Conservation (phyloP, 1,284 basidiomycete genomes). For the Melampsora larici-populina region DNA sequence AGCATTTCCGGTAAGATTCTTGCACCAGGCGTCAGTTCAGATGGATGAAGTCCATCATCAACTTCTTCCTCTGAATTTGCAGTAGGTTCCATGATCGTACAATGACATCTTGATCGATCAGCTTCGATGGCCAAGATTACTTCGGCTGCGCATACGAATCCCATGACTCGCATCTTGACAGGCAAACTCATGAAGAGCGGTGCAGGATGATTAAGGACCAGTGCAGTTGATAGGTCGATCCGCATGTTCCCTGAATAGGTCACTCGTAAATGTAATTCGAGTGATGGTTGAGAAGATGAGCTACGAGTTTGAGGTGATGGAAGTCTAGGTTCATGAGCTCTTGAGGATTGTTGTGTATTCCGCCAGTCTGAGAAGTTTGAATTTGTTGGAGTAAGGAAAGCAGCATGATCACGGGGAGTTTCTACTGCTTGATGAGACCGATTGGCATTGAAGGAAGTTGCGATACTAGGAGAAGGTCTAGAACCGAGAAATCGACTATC, state of each 20-base stretch:
- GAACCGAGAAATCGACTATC: background rate
- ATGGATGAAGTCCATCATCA: background rate
- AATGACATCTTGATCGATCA: constrained; percentile 68
- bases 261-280: constrained; percentile 57
- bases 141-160: constrained; percentile 79
- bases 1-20: constrained; percentile 82
- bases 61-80: constrained; percentile 1
- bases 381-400: background rate
- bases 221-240: constrained; percentile 76
- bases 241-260: constrained; percentile 56
- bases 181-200: constrained; percentile 93
- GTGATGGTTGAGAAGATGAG: constrained; percentile 50
- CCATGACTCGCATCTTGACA: constrained; percentile 82
- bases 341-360: background rate
- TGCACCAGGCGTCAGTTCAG: constrained; percentile 60
- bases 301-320: background rate
- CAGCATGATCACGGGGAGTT: background rate
- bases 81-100: constrained; percentile 71
- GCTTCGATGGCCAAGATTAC: constrained; percentile 88
- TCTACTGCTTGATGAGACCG: background rate
- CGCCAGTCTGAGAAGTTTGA: background rate
- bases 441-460: background rate
- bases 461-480: background rate
- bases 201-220: constrained; percentile 93
- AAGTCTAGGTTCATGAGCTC: background rate